Evolutionary conservation across 495 filamentous ascomycete species (phyloP), one percentile per base, ranked within the genome.

Genomic region (Neurospora africana): DNA sequence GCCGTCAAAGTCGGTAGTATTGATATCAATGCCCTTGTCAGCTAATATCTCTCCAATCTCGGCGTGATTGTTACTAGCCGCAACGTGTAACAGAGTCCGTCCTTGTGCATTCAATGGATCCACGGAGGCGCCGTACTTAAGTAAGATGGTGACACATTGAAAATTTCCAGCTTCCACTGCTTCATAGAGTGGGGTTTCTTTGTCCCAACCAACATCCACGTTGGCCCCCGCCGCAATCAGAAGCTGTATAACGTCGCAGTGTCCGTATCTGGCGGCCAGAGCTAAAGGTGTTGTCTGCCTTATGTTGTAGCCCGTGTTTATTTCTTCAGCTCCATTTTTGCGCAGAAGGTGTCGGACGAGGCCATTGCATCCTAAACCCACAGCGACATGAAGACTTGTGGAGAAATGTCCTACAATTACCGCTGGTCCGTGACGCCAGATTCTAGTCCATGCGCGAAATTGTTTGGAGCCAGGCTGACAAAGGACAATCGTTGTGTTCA

Each of bases 121-220:
- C 6, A 5, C n/a, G 4, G 44, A 53, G n/a, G 21, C 44, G 4
- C 44, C 44, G 5, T 27, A 15, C 0, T 27, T 13, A 10, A 53
- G 44, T 27, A 53, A 23, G 4, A 11, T 23, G 1, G 5, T 0
- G 11, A 6, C n/a, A 53, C 3, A 23, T 9, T 23, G n/a, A 2
- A 1, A 4, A 1, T 13, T 0, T 5, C 4, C 4, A 53, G 1
- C 9, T 0, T 0, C 0, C n/a, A 53, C 44, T 1, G 44, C n/a
- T 53, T 23, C 10, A 21, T 13, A 13, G 1, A 53, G 44, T 15
- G 44, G 41, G 1, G 41, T 21, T 10, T 0, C 0, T 8, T 10
- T 0, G 0, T 44, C 0, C 41, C 41, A 44, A 1, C 19, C 41
- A 10, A 3, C 1, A n/a, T 21, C 41, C 47, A 58, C 21, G 15